Percentiles rank a stretch among this genome's conserved stretches.
Conservation (phyloP, 1,284 basidiomycete species). For the Leccinum solheimii region DNA sequence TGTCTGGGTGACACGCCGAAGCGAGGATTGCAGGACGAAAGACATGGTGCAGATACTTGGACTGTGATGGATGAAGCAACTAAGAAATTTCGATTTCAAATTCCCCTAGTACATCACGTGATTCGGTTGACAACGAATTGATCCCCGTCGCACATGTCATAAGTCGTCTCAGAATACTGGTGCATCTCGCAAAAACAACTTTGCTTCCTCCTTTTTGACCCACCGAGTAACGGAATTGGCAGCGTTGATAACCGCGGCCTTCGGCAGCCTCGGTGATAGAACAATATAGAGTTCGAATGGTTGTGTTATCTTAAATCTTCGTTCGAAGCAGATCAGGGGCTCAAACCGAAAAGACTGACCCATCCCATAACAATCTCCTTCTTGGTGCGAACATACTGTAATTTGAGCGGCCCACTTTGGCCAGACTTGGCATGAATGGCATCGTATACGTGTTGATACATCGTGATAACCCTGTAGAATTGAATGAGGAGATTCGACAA, state of each 20-base stretch:
- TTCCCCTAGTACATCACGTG: conserved; percentile 19
- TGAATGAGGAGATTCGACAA: conserved; percentile 8
- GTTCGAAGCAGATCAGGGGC: not conserved
- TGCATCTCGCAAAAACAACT: conserved; percentile 83
- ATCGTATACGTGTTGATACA: conserved; percentile 86
- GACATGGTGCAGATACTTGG: conserved; percentile 18
- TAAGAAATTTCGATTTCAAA: conserved; percentile 3
- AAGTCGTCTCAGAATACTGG: conserved; percentile 70
- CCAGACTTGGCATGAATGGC: conserved; percentile 83
- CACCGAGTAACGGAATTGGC: conserved; percentile 89
- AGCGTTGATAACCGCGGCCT: conserved; percentile 80
- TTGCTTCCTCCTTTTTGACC: conserved; percentile 85
- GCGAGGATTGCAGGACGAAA: conserved; percentile 20
- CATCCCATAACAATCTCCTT: conserved; percentile 89
- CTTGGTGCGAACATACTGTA: conserved; percentile 83
- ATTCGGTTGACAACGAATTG: not conserved
- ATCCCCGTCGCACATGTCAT: not conserved
- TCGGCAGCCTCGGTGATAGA: conserved; percentile 80
- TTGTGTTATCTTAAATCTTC: conserved; percentile 72
- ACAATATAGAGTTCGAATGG: conserved; percentile 91
- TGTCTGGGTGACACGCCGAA: conserved; percentile 19
- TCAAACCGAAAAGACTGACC: conserved; percentile 48
- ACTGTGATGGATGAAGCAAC: not conserved
- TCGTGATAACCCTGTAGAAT: conserved; percentile 63
- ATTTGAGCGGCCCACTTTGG: conserved; percentile 71